A percentile compares a stretch with the other conserved stretches of the same genome.
Evolutionary conservation across 2,329 filamentous ascomycete species (phyloP).

Genomic region (Cytospora schulzeri): DNA sequence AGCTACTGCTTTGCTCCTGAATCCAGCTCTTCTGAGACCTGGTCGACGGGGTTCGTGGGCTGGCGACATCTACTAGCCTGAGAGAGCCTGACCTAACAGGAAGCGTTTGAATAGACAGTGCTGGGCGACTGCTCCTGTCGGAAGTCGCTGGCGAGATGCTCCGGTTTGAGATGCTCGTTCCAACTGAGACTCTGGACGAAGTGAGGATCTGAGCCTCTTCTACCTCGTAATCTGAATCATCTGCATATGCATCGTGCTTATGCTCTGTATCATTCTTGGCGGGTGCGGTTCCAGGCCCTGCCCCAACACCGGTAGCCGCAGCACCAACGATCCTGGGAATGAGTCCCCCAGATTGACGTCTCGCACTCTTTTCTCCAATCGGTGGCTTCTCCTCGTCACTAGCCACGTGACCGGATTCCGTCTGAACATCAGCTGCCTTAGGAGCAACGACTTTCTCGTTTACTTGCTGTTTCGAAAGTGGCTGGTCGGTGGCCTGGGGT

Average conservation of each 20-base stretch:
- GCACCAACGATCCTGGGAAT: conserved; percentile 8
- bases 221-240: conserved; percentile 44
- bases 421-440: not conserved
- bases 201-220: conserved; percentile 63
- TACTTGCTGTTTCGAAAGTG: conserved; percentile 35
- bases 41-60: conserved; percentile 51
- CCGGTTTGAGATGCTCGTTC: conserved; percentile 46
- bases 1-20: conserved; percentile 46
- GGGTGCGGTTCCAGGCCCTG: not conserved
- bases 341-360: not conserved
- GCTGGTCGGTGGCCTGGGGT: conserved; percentile 39
- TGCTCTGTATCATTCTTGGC: conserved; percentile 2
- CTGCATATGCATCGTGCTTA: conserved; percentile 48
- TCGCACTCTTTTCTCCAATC: not conserved
- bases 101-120: conserved; percentile 41
- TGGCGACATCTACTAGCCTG: conserved; percentile 59
- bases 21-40: conserved; percentile 53
- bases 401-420: conserved; percentile 43
- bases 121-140: conserved; percentile 41
- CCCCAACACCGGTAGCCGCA: not conserved
- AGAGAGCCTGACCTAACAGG: conserved; percentile 52
- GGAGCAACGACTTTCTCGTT: not conserved
- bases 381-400: conserved; percentile 47
- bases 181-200: conserved; percentile 54
- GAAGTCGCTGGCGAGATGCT: conserved; percentile 51